Base-by-base conservation (phyloP, 73 alveolate genomes). In the Strombidium stylifer region DNA sequence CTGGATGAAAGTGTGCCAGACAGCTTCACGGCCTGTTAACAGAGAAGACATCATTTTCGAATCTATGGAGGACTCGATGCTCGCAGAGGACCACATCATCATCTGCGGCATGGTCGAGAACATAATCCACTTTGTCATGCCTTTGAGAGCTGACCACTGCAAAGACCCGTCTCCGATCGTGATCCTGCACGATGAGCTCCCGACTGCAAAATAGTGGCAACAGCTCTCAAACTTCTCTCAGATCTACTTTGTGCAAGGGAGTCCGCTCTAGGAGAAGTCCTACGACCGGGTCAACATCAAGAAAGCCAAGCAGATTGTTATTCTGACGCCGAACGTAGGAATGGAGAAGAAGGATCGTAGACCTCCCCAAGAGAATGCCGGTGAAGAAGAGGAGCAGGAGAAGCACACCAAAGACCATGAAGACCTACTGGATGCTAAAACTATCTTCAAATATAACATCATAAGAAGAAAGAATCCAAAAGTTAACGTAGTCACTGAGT, bases 51-150 rank as follows among this genome's bases (percentile, higher is more conserved):
- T 93, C 4, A 85, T 82, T 44, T 94, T 91, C 73, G 61, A 86
- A 35, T 87, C 97, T 15, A 81, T 94, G 12, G 81, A 87, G 57
- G 88, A 91, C 58, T 81, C 88, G 42, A 91, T 85, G 64, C 83
- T 91, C 27, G 93, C 96, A 15, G 82, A 94, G 80, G 85, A 93
- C 48, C 99, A 94, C 67, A 92, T 94, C 32, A 84, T 94, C 5
- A 89, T 94, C 7, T 94, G 99, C 56, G 99, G 99, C 11, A 73
- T 88, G 26, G 95, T 93, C 26, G 96, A 92, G 54, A 94, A 91
- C 80, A 84, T 94, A 55, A 81, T 85, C 1, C 93, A 92, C 68
- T 91, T 94, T 41, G 91, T 94, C 16, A 78, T 79, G 72, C 99
- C 99, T 12, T 62, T 94, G 50, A 77, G 99, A 55, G 95, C 98